Conservation (phyloP, 495 filamentous ascomycete genomes). For the Choiromyces venosus region DNA sequence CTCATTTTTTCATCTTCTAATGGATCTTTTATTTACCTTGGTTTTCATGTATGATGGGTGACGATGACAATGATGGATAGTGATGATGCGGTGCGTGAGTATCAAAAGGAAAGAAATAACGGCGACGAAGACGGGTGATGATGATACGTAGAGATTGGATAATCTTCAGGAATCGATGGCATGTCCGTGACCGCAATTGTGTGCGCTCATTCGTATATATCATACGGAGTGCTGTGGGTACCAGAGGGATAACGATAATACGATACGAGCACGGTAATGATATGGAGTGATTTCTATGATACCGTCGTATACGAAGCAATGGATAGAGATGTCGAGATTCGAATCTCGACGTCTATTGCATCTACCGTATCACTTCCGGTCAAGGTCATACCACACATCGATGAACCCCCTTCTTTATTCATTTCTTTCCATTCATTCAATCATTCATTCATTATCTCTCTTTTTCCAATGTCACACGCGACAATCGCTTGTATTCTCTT, state of each 20-base stretch:
- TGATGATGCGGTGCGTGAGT: neutral
- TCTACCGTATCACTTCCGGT: neutral
- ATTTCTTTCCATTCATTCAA: neutral
- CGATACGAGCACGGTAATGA: neutral
- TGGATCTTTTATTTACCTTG: neutral
- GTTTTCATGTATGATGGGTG: neutral
- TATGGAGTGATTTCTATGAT: neutral
- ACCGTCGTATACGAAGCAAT: neutral
- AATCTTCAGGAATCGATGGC: neutral
- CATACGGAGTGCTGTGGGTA: neutral
- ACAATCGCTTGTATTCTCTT: neutral
- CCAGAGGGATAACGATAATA: neutral
- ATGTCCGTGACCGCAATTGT: slow-evolving; percentile 3
- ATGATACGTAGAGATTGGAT: slow-evolving; percentile 10
- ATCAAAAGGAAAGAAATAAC: neutral
- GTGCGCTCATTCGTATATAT: neutral
- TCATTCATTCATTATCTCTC: neutral
- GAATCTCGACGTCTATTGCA: neutral
- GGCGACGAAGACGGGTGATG: neutral
- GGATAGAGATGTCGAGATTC: neutral
- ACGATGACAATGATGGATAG: neutral
- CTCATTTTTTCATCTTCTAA: neutral
- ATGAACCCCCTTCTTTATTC: neutral
- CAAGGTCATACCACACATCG: neutral
- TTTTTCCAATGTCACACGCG: neutral